phyloP scores from a whole-genome alignment of 306 rosid genomes.

The Dalbergia oliveri region DNA sequence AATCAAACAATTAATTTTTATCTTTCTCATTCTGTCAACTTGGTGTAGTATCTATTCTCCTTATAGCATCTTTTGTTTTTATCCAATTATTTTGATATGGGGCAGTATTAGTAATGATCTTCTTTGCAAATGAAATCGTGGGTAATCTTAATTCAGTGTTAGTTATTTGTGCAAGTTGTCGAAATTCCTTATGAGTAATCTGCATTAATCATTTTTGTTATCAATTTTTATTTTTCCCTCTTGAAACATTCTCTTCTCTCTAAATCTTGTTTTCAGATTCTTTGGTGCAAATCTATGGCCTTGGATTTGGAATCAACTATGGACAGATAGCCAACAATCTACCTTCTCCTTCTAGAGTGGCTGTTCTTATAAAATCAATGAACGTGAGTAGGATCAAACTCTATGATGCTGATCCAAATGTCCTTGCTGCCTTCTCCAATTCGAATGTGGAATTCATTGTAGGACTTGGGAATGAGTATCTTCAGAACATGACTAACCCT shows the following conservation, averaged over 20 bases:
- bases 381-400: slow-evolving; percentile 79
- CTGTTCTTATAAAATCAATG: slow-evolving; percentile 64
- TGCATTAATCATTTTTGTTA: not conserved
- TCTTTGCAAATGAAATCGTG: not conserved
- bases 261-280: slow-evolving; percentile 59
- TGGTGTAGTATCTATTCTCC: slow-evolving; percentile 18
- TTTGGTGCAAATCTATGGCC: slow-evolving; percentile 52
- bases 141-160: not conserved
- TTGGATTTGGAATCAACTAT: slow-evolving; percentile 81
- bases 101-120: not conserved
- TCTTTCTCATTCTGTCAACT: slow-evolving; percentile 25
- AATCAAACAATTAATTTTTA: not conserved
- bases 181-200: not conserved
- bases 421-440: slow-evolving; percentile 71
- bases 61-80: not conserved
- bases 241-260: not conserved
- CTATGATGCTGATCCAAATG: slow-evolving; percentile 92
- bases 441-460: slow-evolving; percentile 72
- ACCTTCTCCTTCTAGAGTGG: slow-evolving; percentile 71
- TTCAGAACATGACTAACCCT: slow-evolving; percentile 63
- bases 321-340: slow-evolving; percentile 88
- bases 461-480: slow-evolving; percentile 76
- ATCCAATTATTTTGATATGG: too few relatives aligned
- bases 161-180: not conserved
- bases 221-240: not conserved